Conservation (phyloP, 768 basidiomycete genomes). For the Hypholoma fasciculare region DNA sequence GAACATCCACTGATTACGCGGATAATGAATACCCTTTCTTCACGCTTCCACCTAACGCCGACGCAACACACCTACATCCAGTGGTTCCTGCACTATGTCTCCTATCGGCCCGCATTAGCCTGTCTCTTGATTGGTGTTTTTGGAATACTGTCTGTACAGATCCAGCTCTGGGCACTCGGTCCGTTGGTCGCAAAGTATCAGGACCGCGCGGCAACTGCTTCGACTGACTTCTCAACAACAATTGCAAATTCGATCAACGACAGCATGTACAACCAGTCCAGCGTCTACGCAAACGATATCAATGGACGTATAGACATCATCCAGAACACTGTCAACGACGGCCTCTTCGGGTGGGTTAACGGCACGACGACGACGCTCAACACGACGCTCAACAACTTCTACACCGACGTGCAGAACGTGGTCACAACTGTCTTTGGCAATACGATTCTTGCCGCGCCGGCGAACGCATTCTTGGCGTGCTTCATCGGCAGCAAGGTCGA, state of each 20-base stretch:
- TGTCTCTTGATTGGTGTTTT: slow-evolving; percentile 93
- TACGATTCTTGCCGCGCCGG: slow-evolving; percentile 78
- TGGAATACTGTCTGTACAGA: slow-evolving; percentile 81
- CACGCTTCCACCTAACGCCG: slow-evolving; percentile 53
- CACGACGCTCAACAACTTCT: slow-evolving; percentile 82
- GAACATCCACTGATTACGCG: slow-evolving; percentile 75
- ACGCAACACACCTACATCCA: slow-evolving; percentile 67
- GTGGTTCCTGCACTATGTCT: slow-evolving; percentile 92
- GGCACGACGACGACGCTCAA: slow-evolving; percentile 87
- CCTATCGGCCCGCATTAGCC: slow-evolving; percentile 87
- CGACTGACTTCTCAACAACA: slow-evolving; percentile 64
- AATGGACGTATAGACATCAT: slow-evolving; percentile 70
- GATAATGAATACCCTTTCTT: slow-evolving; percentile 55
- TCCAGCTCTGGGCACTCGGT: slow-evolving; percentile 79
- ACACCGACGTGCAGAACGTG: slow-evolving; percentile 76
- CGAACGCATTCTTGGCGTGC: slow-evolving; percentile 87
- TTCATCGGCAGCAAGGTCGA: slow-evolving; percentile 90
- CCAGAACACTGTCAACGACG: slow-evolving; percentile 80
- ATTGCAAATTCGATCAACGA: slow-evolving; percentile 79
- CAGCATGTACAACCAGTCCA: slow-evolving; percentile 82
- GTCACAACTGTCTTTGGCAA: slow-evolving; percentile 82
- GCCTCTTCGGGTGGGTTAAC: slow-evolving; percentile 95
- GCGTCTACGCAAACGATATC: slow-evolving; percentile 72
- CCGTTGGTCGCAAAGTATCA: slow-evolving; percentile 72
- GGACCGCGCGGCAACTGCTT: slow-evolving; percentile 58